Evolutionary conservation across 352 stramenopile genomes (phyloP).

Genomic region (Achlya hypogyna): DNA sequence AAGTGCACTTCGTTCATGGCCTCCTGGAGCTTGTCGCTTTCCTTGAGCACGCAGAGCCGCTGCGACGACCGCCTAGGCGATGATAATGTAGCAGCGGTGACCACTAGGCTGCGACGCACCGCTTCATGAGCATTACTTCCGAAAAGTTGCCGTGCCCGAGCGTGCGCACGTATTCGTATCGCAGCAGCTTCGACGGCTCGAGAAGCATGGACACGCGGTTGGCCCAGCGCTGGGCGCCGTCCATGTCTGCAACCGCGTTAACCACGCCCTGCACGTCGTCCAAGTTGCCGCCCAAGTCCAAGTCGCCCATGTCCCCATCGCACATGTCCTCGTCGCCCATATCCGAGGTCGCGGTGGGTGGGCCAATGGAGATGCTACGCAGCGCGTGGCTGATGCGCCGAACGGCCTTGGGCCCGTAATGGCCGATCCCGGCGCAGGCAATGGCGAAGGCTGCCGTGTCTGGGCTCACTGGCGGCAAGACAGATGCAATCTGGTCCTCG

Average conservation of each 20-base stretch:
- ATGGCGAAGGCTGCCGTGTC: slow-evolving; percentile 6
- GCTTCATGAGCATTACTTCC: slow-evolving; percentile 64
- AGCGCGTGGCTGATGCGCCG: slow-evolving; percentile 13
- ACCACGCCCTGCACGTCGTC: slow-evolving; percentile 16
- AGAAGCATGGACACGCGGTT: slow-evolving; percentile 41
- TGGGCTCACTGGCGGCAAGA: background rate
- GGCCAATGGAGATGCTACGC: slow-evolving; percentile 4
- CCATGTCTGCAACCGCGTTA: slow-evolving; percentile 25
- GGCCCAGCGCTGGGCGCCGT: slow-evolving; percentile 36
- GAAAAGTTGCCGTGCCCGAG: slow-evolving; percentile 65
- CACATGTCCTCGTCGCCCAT: background rate
- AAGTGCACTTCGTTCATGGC: slow-evolving; percentile 70
- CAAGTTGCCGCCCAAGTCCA: background rate
- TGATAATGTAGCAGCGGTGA: background rate
- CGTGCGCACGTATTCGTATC: slow-evolving; percentile 51
- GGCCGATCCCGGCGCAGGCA: slow-evolving; percentile 3
- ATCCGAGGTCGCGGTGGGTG: background rate
- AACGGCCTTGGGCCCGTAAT: slow-evolving; percentile 9
- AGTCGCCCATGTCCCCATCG: background rate
- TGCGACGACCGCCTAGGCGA: background rate
- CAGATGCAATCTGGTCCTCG: background rate
- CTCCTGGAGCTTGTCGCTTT: slow-evolving; percentile 71
- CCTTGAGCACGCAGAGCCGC: slow-evolving; percentile 55
- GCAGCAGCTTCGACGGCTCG: slow-evolving; percentile 47
- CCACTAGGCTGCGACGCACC: slow-evolving; percentile 20